Conservation (phyloP, 176 grass and related monocot genomes). For the Oryza punctata region DNA sequence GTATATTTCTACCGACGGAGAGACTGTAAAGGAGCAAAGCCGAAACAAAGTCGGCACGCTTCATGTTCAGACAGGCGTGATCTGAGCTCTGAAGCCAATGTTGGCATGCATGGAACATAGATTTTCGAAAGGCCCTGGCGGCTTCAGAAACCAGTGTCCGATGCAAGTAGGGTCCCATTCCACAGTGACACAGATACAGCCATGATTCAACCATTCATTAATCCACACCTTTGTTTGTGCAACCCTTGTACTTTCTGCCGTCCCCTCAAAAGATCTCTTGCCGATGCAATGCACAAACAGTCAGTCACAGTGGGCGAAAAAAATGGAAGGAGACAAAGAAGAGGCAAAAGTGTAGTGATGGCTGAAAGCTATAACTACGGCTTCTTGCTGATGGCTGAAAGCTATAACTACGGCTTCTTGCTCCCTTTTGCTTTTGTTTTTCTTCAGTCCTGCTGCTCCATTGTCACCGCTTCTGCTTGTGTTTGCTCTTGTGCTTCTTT, state of each 20-base stretch:
- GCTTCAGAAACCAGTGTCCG: slow-evolving; percentile 9
- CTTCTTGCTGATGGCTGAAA: too few species aligned
- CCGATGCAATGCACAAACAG: neutral
- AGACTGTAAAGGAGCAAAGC: too few species aligned
- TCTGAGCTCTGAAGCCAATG: slow-evolving; percentile 36
- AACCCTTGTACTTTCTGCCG: slow-evolving; percentile 14
- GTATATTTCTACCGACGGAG: too few species aligned
- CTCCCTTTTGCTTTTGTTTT: slow-evolving; percentile 5
- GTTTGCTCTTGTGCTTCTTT: neutral
- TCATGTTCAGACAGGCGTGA: slow-evolving; percentile 42
- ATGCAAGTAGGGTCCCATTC: neutral
- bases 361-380: neutral
- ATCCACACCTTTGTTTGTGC: slow-evolving; percentile 5
- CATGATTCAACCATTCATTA: slow-evolving; percentile 35
- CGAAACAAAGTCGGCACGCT: neutral
- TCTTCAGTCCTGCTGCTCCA: neutral
- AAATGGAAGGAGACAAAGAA: neutral
- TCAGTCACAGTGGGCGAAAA: too few species aligned
- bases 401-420: too few species aligned
- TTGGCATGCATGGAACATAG: slow-evolving; percentile 20
- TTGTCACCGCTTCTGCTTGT: neutral
- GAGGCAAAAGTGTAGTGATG: slow-evolving; percentile 1
- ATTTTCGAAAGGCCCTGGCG: slow-evolving; percentile 53
- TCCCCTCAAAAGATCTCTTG: neutral
- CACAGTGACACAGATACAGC: neutral